Evolutionary conservation across 225 moss, liverwort and hornwort species (phyloP).

Genomic region (Marchantia paleacea): DNA sequence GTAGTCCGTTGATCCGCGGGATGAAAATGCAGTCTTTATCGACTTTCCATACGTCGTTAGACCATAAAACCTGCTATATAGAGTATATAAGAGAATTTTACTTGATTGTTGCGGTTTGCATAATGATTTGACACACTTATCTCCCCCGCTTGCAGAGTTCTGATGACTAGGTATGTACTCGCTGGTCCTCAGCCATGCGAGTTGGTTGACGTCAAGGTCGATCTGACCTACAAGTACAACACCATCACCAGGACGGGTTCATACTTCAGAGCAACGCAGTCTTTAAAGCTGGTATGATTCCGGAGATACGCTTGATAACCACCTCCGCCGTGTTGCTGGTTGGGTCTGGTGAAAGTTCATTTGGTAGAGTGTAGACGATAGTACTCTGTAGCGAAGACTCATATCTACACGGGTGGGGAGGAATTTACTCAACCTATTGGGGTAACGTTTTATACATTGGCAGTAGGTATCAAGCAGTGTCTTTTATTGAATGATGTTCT

Average conservation of each 20-base stretch:
- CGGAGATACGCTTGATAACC: not conserved
- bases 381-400: too few species aligned
- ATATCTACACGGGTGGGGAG: too few species aligned
- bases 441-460: too few species aligned
- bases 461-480: too few species aligned
- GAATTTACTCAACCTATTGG: too few species aligned
- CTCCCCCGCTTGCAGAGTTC: conserved; percentile 39
- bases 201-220: conserved; percentile 79
- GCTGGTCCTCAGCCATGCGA: conserved; percentile 84
- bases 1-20: too few species aligned
- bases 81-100: not conserved
- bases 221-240: conserved; percentile 76
- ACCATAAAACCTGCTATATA: not conserved
- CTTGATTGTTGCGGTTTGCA: not conserved
- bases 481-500: too few species aligned
- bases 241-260: conserved; percentile 66
- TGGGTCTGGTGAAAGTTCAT: too few species aligned
- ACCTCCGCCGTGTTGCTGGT: too few species aligned
- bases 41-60: not conserved
- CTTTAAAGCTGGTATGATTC: conserved; percentile 61
- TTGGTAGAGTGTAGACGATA: too few species aligned
- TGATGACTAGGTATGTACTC: conserved; percentile 73
- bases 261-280: conserved; percentile 69
- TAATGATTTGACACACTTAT: not conserved
- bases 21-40: not conserved